phyloP scores from a whole-genome alignment of 345 rosid genomes.

The Camelina hispida region DNA sequence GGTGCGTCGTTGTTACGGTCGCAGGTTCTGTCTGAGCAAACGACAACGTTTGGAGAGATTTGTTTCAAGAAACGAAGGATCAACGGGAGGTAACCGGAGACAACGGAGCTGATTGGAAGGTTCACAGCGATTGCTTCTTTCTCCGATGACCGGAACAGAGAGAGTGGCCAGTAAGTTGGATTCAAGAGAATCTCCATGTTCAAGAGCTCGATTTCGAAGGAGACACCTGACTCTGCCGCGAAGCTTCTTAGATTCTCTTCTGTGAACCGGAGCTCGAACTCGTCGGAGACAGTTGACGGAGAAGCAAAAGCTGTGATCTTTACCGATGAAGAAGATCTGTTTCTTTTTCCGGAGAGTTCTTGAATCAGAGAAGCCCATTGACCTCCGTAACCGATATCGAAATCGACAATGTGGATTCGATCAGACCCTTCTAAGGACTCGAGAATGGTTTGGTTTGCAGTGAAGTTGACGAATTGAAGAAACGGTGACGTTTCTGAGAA shows the following conservation, averaged over 20 bases:
- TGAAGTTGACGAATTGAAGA: conserved; percentile 81
- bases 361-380: conserved; percentile 97
- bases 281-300: conserved; percentile 51
- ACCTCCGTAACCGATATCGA: conserved; percentile 80
- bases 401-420: conserved; percentile 77
- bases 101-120: conserved; percentile 65
- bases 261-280: conserved; percentile 66
- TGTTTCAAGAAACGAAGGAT: conserved; percentile 72
- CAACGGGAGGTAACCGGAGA: conserved; percentile 56
- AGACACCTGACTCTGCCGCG: conserved; percentile 61
- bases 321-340: conserved; percentile 39
- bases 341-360: conserved; percentile 64
- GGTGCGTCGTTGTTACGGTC: conserved; percentile 69
- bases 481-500: conserved; percentile 87
- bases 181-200: conserved; percentile 54
- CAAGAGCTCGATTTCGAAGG: conserved; percentile 64
- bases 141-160: conserved; percentile 46
- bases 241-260: conserved; percentile 65
- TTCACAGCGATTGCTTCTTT: conserved; percentile 72
- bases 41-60: conserved; percentile 79
- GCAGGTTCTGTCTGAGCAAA: conserved; percentile 73
- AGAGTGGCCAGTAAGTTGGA: conserved; percentile 43
- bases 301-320: conserved; percentile 81
- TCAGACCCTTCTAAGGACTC: conserved; percentile 64
- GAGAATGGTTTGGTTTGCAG: conserved; percentile 83